phyloP scores from a whole-genome alignment of 352 stramenopile species.

The Phytophthora brassicae region DNA sequence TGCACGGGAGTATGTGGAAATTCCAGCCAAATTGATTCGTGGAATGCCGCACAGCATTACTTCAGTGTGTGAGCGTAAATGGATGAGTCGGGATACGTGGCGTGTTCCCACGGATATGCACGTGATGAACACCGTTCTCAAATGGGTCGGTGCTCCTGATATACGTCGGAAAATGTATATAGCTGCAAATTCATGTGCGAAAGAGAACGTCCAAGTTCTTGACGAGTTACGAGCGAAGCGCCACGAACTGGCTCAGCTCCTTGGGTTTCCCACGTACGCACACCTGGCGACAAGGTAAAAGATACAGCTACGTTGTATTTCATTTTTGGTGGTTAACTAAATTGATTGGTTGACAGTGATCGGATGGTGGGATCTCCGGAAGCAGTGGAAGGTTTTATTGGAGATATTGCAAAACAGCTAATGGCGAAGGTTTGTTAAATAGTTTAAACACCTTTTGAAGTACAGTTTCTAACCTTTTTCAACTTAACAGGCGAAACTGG shows the following conservation, averaged over 20 bases:
- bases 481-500: conserved; percentile 43
- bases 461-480: not conserved
- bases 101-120: conserved; percentile 83
- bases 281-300: conserved; percentile 92
- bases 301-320: not conserved
- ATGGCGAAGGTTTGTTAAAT: conserved; percentile 62
- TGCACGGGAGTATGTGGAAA: conserved; percentile 61
- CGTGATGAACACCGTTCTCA: conserved; percentile 92
- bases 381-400: conserved; percentile 66
- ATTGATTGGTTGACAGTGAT: conserved; percentile 38
- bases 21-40: conserved; percentile 54
- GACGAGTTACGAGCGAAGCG: conserved; percentile 87
- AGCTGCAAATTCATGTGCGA: conserved; percentile 81
- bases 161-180: conserved; percentile 92
- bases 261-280: conserved; percentile 92
- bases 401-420: conserved; percentile 57
- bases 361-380: conserved; percentile 87
- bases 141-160: conserved; percentile 77
- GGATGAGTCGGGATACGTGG: conserved; percentile 58
- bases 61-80: conserved; percentile 63
- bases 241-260: conserved; percentile 82
- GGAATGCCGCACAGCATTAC: conserved; percentile 62
- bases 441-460: not conserved
- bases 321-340: conserved; percentile 9
- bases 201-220: conserved; percentile 74